Evolutionary conservation across 305 asterid genomes (phyloP), one percentile per base, ranked within the genome.

Genomic region (Rubia peregrina): DNA sequence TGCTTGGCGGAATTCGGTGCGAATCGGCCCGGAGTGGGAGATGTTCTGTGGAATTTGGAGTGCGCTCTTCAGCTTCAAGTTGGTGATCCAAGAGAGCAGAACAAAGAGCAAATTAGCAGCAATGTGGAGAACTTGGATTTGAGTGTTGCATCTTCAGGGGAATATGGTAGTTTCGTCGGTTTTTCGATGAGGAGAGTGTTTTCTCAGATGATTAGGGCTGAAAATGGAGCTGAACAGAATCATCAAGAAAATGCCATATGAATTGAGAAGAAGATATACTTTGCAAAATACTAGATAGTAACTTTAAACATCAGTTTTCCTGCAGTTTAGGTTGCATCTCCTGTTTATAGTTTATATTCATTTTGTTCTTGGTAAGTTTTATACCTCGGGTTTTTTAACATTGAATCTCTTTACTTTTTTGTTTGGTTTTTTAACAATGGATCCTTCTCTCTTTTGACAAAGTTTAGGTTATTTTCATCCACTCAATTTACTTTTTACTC

Each of bases 21-120:
- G 5, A 77, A 79, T 65, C 67, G 86, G 0, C 83, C 86, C 1
- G 16, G 81, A 40, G 79, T 79, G 82, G 86, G 86, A 63, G 82
- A 79, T 63, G 83, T 82, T 10, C 40, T 82, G 14, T 82, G 83
- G 83, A 82, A 82, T 71, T 66, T 82, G 83, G 86, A 82, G 56
- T 77, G 3, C 49, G 83, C 82, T 11, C 72, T 77, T 65, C 79
- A 62, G 65, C 78, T 79, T 53, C 77, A 79, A 69, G 78, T 75
- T 0, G 43, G 68, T 17, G 71, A 61, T 9, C 62, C 56, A 3
- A 75, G 67, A 57, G 65, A 4, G 43, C 59, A 40, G 60, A 44
- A 67, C 69, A 63, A 67, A 3, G 71, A 74, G 60, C 40, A 13
- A 4, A 9, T 21, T 9, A 44, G 40, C 9, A 63, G 38, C 26